Base-by-base conservation (phyloP, 2,329 filamentous ascomycete species). In the Arthroderma uncinatum region DNA sequence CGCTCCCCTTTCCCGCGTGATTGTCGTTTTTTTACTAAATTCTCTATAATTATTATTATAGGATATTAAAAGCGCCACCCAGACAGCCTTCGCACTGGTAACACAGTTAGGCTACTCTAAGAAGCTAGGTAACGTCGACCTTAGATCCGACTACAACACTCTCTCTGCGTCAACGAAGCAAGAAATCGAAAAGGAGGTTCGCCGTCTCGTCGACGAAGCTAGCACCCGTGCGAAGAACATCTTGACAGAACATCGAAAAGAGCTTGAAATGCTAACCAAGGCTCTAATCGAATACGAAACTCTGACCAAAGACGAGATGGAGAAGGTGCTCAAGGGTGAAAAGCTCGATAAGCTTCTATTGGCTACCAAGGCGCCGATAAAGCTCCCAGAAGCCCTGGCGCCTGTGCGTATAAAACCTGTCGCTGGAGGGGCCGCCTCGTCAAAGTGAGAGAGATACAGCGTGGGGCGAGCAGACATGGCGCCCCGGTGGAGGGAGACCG, bases 271-370 rank as follows among this genome's bases (percentile, higher is more conserved):
- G 9, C 77, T 98, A 8, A 92, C 93, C 28, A 84, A 91, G 67
- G 93, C 91, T 4, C 79, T 98, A 8, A 83, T 98, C 34, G 85
- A 96, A 71, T 97, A 96, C 71, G 93, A 98, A 77, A 96, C 90
- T 0, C 75, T 98, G 54, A 86, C 87, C 70, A 87, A 86, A 71
- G 84, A 86, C 2, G 93, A 98, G 71, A 94, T 97, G 61, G 84
- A 91, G 71, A 89, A 87, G 76, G 88, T 97, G 4, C 84, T 98
- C 62, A 82, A 82, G 55, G 93, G 93, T 36, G 89, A 96, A 74
- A 85, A 87, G 67, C 76, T 98, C 37, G 78, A 84, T 0, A 87
- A 88, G 59, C 73, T 88, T 9, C 54, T 80, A 78, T 60, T 19
- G 72, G 77, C 55, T 74, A 79, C 19, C 8, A 61, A 65, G 37